These are phyloP conservation scores for Colletotrichum camelliae DNA, from an alignment of 2,329 filamentous ascomycete species.

Conservation along the genomic window DNA sequence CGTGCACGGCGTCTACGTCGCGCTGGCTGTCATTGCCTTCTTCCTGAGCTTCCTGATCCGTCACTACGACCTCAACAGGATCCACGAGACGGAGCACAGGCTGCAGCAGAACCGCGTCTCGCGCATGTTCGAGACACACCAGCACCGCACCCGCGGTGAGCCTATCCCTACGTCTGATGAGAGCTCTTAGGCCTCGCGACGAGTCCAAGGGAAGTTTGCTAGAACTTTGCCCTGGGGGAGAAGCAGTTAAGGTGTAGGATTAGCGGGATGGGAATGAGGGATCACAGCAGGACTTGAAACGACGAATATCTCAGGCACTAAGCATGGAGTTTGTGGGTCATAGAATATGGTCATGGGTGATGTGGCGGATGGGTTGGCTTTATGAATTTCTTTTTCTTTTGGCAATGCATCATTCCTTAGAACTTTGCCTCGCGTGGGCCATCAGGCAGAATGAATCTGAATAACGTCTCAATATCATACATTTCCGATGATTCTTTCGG, in stretches of 20 bases:
- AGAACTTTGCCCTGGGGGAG: not conserved
- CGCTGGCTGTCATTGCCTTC: conserved; percentile 14
- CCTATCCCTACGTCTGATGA: conserved; percentile 5
- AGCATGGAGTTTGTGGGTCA: conserved; percentile 13
- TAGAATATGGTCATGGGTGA: not conserved
- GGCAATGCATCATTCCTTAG: not conserved
- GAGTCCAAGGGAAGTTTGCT: not conserved
- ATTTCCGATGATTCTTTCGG: too few relatives aligned
- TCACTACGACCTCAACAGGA: conserved; percentile 19
- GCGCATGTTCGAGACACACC: not conserved
- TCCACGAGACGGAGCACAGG: conserved; percentile 16
- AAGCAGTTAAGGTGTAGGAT: not conserved
- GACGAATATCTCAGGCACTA: not conserved
- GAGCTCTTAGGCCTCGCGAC: not conserved
- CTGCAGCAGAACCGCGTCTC: conserved; percentile 15
- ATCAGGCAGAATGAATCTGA: not conserved
- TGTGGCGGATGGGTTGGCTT: not conserved
- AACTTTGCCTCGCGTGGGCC: not conserved
- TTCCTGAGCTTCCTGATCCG: conserved; percentile 16
- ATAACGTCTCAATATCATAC: not conserved
- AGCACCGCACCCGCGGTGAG: not conserved
- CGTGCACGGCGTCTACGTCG: conserved; percentile 18
- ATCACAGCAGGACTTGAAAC: not conserved
- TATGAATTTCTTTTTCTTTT: not conserved
- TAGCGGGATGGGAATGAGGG: not conserved